phyloP scores from a whole-genome alignment of 2,329 filamentous ascomycete species.

The Fusarium sp. region DNA sequence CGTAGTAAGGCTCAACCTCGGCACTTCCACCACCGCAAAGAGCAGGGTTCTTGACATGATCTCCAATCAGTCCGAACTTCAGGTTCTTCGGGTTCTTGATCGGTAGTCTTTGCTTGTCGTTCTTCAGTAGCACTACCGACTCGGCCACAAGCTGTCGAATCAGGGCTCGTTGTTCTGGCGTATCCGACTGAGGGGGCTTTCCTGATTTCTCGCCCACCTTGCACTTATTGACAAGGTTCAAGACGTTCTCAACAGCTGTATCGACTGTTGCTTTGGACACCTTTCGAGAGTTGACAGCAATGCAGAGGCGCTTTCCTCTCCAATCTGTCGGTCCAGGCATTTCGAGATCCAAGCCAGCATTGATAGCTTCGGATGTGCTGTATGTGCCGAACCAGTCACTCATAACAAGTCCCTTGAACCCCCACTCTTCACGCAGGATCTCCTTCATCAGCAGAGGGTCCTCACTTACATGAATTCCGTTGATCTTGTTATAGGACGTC shows the following conservation, averaged over 20 bases:
- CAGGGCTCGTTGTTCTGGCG: conserved; percentile 15
- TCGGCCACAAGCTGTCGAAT: conserved; percentile 26
- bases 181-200: conserved; percentile 9
- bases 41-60: conserved; percentile 52
- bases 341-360: conserved; percentile 44
- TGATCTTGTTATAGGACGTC: conserved; percentile 49
- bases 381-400: conserved; percentile 51
- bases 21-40: conserved; percentile 50
- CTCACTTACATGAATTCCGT: conserved; percentile 48
- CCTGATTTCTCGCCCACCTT: background rate
- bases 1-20: conserved; percentile 48
- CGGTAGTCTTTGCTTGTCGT: background rate
- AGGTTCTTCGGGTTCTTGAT: conserved; percentile 37
- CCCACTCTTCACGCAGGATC: conserved; percentile 46
- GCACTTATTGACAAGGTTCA: conserved; percentile 27
- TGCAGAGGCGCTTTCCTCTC: conserved; percentile 37
- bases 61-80: conserved; percentile 50
- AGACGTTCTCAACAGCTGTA: conserved; percentile 39
- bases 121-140: conserved; percentile 24
- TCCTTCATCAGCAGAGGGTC: conserved; percentile 34
- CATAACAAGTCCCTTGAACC: conserved; percentile 31
- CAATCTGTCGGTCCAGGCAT: conserved; percentile 48
- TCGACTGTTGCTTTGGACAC: conserved; percentile 35
- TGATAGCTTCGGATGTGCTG: conserved; percentile 44
- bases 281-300: conserved; percentile 41